phyloP scores from a whole-genome alignment of 805 yeast species.

The Naumovozyma castellii region DNA sequence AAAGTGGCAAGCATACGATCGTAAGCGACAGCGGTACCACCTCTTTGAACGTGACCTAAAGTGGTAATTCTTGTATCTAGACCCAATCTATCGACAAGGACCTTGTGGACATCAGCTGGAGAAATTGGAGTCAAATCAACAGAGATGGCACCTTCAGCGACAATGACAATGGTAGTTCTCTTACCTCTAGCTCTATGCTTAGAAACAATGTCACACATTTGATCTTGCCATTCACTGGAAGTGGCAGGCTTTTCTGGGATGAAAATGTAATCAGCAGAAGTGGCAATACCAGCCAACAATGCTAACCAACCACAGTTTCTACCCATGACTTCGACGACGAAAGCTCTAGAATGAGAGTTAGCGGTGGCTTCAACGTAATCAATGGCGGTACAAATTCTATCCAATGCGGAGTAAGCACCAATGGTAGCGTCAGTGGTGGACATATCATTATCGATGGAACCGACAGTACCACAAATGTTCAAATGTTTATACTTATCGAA shows the following conservation, averaged over 20 bases:
- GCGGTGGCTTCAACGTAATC: constrained; percentile 84
- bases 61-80: constrained; percentile 72
- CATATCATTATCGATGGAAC: constrained; percentile 82
- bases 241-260: constrained; percentile 74
- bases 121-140: constrained; percentile 59
- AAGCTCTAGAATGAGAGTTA: constrained; percentile 72
- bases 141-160: constrained; percentile 78
- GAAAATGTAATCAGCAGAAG: constrained; percentile 72
- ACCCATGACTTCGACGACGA: constrained; percentile 82
- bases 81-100: constrained; percentile 54
- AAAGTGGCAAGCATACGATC: constrained; percentile 65
- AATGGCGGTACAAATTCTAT: constrained; percentile 58
- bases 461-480: constrained; percentile 67
- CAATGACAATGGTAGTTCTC: constrained; percentile 70
- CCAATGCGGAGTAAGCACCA: constrained; percentile 72
- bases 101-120: constrained; percentile 54
- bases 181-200: constrained; percentile 64
- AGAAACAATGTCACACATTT: constrained; percentile 52
- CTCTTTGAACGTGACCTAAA: constrained; percentile 74
- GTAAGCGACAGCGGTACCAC: constrained; percentile 71
- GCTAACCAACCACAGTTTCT: constrained; percentile 88
- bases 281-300: constrained; percentile 68
- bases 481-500: constrained; percentile 43
- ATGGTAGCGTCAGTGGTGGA: constrained; percentile 76
- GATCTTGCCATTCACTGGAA: constrained; percentile 53